These are phyloP conservation scores for Kluyveromyces starmeri DNA, from an alignment of 805 yeast genomes.

Conservation along the genomic window DNA sequence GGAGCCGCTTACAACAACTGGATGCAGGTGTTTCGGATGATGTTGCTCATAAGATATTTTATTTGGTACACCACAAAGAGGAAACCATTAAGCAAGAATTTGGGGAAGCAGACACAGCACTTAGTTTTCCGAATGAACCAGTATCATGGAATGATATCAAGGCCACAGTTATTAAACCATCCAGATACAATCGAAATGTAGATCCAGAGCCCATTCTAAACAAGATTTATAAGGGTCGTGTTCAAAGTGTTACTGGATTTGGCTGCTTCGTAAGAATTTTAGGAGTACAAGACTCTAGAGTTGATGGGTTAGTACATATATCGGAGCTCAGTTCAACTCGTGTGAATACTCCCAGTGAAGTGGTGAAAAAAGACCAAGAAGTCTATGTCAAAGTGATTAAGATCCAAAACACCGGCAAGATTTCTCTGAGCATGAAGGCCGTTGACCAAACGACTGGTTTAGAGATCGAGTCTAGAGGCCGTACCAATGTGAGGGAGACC, in stretches of 20 bases:
- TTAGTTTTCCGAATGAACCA: slow-evolving; percentile 12
- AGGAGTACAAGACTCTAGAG: slow-evolving; percentile 27
- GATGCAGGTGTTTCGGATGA: slow-evolving; percentile 15
- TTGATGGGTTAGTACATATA: slow-evolving; percentile 67
- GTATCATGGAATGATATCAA: slow-evolving; percentile 15
- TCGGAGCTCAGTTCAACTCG: slow-evolving; percentile 51
- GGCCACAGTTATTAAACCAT: slow-evolving; percentile 9
- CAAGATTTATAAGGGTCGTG: slow-evolving; percentile 49
- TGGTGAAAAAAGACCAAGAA: slow-evolving; percentile 45
- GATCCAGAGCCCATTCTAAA: slow-evolving; percentile 33
- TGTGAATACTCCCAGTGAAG: slow-evolving; percentile 49
- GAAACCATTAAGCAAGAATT: slow-evolving; percentile 12
- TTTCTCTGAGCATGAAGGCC: slow-evolving; percentile 59
- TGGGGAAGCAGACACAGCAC: slow-evolving; percentile 8
- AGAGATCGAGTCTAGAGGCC: slow-evolving; percentile 13
- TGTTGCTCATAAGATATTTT: background rate
- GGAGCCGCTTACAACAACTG: slow-evolving; percentile 12
- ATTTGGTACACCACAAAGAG: background rate
- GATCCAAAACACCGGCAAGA: slow-evolving; percentile 36
- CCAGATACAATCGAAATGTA: slow-evolving; percentile 5
- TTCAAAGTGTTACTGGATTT: slow-evolving; percentile 51
- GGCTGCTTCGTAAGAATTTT: slow-evolving; percentile 69
- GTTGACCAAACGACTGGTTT: slow-evolving; percentile 66
- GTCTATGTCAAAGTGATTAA: slow-evolving; percentile 56
- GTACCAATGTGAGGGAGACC: slow-evolving; percentile 10